Evolutionary conservation across 257 asterid species (phyloP).

Genomic region (Paraleonurus japonicus): DNA sequence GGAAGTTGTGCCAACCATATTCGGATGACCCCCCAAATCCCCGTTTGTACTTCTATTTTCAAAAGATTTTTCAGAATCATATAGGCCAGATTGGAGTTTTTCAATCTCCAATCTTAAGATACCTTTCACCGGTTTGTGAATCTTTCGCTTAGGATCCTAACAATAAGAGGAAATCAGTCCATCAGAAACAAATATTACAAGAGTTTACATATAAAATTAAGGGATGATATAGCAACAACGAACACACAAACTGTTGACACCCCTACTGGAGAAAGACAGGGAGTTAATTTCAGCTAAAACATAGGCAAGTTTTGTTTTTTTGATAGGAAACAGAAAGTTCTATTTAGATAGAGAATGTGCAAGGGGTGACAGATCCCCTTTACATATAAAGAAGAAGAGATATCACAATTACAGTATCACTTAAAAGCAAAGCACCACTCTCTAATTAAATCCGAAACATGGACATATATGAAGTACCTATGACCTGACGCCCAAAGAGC

Average conservation of each 20-base stretch:
- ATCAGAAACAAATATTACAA: conserved; percentile 24
- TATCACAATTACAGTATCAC: not conserved
- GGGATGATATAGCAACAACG: conserved; percentile 5
- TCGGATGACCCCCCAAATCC: conserved; percentile 56
- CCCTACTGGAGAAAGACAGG: not conserved
- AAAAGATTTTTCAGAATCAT: conserved; percentile 56
- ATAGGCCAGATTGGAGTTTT: conserved; percentile 69
- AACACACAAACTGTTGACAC: not conserved
- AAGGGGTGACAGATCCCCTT: not conserved
- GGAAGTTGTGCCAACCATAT: conserved; percentile 37
- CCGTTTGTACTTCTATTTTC: conserved; percentile 49
- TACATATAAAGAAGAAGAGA: not conserved
- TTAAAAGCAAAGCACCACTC: not conserved
- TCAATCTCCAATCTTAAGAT: conserved; percentile 89
- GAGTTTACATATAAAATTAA: conserved; percentile 5
- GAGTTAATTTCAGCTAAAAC: not conserved
- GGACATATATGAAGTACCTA: not conserved
- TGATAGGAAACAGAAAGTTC: not conserved
- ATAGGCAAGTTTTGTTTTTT: not conserved
- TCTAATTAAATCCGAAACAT: not conserved
- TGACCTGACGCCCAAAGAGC: not conserved
- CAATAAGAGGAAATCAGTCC: conserved; percentile 25
- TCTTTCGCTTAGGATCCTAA: conserved; percentile 95
- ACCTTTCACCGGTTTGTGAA: conserved; percentile 97
- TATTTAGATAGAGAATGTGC: not conserved